phyloP scores from a whole-genome alignment of 805 yeast genomes.

The Metschnikowia matae region DNA sequence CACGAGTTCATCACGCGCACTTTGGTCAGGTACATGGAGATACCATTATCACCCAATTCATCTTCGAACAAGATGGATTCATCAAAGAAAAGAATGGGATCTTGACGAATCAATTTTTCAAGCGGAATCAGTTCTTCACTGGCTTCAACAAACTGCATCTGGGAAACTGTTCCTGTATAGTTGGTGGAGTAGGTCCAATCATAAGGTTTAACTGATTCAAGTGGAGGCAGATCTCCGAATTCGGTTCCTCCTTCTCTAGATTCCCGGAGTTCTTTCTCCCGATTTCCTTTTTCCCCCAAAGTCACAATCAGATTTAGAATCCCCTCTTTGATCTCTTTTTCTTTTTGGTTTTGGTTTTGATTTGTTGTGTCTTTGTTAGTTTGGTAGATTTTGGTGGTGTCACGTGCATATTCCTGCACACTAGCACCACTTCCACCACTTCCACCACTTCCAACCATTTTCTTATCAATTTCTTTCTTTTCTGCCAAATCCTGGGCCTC shows the following conservation, averaged over 20 bases:
- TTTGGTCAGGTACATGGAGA: slow-evolving; percentile 70
- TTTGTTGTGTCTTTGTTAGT: too few relatives aligned
- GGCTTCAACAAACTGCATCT: slow-evolving; percentile 20
- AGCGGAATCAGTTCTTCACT: slow-evolving; percentile 53
- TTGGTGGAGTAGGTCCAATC: slow-evolving; percentile 95
- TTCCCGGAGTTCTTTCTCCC: background rate
- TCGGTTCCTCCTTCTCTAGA: background rate
- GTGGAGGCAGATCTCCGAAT: slow-evolving; percentile 21
- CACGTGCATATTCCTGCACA: too few relatives aligned
- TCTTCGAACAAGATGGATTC: slow-evolving; percentile 89
- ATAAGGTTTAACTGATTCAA: slow-evolving; percentile 71
- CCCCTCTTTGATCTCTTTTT: too few relatives aligned
- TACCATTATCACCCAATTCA: slow-evolving; percentile 95
- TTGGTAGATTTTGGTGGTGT: too few relatives aligned
- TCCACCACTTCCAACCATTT: too few relatives aligned
- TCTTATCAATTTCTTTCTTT: too few relatives aligned
- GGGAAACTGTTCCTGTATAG: slow-evolving; percentile 58
- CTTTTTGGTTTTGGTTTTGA: too few relatives aligned
- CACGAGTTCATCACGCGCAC: slow-evolving; percentile 87
- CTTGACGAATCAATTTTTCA: slow-evolving; percentile 63
- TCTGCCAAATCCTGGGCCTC: background rate
- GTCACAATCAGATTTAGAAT: too few relatives aligned
- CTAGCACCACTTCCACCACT: too few relatives aligned
- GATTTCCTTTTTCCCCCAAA: background rate
- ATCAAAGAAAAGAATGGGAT: slow-evolving; percentile 85